Evolutionary conservation across 345 rosid genomes (phyloP), one percentile per base, ranked within the genome.

Genomic region (Pistacia integerrima): DNA sequence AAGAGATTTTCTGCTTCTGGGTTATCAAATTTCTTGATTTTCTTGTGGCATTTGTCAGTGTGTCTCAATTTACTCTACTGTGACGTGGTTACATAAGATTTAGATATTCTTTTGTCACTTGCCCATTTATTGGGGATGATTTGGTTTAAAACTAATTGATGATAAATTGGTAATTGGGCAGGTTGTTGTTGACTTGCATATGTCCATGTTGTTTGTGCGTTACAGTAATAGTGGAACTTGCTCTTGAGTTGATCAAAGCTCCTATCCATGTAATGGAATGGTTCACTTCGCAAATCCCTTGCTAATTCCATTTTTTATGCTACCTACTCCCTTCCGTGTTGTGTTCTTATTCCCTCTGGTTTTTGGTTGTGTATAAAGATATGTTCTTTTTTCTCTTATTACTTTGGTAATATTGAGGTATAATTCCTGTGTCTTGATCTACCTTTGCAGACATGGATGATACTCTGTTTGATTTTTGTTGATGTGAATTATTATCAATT

Each of bases 201-300:
- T 90, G 91, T 59, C 90, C 96, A 6, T 95, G 97, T 80, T 93
- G 90, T 83, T 79, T 90, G 69, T 87, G 97, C 78, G 75, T 89
- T 75, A 90, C 90, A 63, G 35, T 90, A 9, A 49, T 93, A 54
- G 88, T 90, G 76, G 91, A 90, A 82, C 73, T 86, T 6, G 90
- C 94, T n/a, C 81, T 89, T 65, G 87, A 81, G 70, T 81, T 92
- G 88, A 79, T 91, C 73, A 84, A 90, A 85, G 92, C 92, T 33
- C 91, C 91, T 4, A 73, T 91, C 57, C 85, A 82, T 79, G 90
- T 90, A 72, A 86, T 91, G 89, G 78, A 84, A 76, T 91, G 92
- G 87, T 88, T 91, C 85, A 94, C 88, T 58, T 84, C 85, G 30
- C 83, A 90, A 84, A 91, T 88, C 71, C 92, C 84, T 66, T 92